phyloP scores from a whole-genome alignment of 2,329 filamentous ascomycete species.

The Didymella lethalis region DNA sequence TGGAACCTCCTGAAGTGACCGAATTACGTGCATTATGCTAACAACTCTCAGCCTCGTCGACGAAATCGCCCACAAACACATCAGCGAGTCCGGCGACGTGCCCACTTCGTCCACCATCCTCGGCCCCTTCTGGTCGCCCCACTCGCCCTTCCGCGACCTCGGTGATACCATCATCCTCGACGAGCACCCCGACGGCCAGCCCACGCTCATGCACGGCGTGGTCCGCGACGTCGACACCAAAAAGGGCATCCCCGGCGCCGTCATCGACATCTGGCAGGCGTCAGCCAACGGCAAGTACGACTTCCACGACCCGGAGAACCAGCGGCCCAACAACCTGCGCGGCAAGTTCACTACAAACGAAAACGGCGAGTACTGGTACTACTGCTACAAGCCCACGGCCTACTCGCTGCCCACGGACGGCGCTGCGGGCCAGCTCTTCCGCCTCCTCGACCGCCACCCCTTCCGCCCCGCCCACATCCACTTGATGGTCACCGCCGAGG shows the following conservation, averaged over 20 bases:
- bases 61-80: slow-evolving; percentile 70
- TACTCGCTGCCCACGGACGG: slow-evolving; percentile 73
- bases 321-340: slow-evolving; percentile 75
- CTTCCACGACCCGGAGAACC: slow-evolving; percentile 75
- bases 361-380: slow-evolving; percentile 75
- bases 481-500: slow-evolving; percentile 62
- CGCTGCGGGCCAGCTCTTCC: slow-evolving; percentile 62
- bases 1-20: too few species aligned
- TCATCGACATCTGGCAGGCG: slow-evolving; percentile 82
- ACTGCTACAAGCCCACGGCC: slow-evolving; percentile 77
- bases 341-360: slow-evolving; percentile 77
- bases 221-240: slow-evolving; percentile 71
- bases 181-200: slow-evolving; percentile 63
- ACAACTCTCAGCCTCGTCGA: slow-evolving; percentile 63
- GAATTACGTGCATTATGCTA: neutral
- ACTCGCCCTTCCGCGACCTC: slow-evolving; percentile 74
- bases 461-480: slow-evolving; percentile 70
- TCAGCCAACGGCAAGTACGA: slow-evolving; percentile 79
- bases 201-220: slow-evolving; percentile 73
- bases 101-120: slow-evolving; percentile 80
- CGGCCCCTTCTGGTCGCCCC: slow-evolving; percentile 79
- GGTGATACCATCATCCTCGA: slow-evolving; percentile 73
- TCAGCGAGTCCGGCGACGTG: slow-evolving; percentile 66
- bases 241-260: slow-evolving; percentile 70
- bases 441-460: slow-evolving; percentile 64